Evolutionary conservation across 1,284 basidiomycete genomes (phyloP), one percentile per base, ranked within the genome.

Genomic region (Boletellus deceptivus): DNA sequence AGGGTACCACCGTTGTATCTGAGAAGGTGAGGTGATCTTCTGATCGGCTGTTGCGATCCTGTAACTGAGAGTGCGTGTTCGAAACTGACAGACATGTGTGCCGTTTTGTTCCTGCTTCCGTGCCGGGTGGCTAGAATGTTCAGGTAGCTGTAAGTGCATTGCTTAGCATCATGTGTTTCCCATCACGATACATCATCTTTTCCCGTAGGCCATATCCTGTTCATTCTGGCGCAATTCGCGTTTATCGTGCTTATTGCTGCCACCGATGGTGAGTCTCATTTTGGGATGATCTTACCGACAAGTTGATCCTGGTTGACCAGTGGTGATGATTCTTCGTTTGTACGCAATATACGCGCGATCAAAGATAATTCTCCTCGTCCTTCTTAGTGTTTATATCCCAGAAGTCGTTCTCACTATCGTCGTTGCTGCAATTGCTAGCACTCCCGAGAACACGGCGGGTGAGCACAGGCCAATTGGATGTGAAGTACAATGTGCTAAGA

Each of bases 301-400:
- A 20, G 36, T 18, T 31, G 11, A 18, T 11, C n/a, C 4, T 10
- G 44, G 17, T 22, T 22, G 5, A 16, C 16, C 24, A 48, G 46
- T 48, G 22, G 17, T 42, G 10, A 48, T 48, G 46, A 41, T 48
- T 17, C 46, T 48, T 10, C 46, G 46, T 16, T 39, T 48, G 6
- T 35, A 33, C 24, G 46, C 39, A 24, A 27, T 48, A 24, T 48
- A 42, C n/a, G 8, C 25, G 8, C 13, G 10, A 7, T 48, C 46
- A 17, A 41, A 16, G 18, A 5, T 20, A 6, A 35, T 48, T 20
- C n/a, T 48, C 14, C 4, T 10, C 29, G 18, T 48, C 31, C 39
- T 48, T 35, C 39, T 48, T 9, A 5, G 29, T 14, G 18, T 38
- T 20, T 46, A 27, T n/a, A 48, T 48, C 8, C 38, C 39, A 3